Evolutionary conservation across 2,329 filamentous ascomycete genomes (phyloP).

Genomic region (Penicillium sumatraense): DNA sequence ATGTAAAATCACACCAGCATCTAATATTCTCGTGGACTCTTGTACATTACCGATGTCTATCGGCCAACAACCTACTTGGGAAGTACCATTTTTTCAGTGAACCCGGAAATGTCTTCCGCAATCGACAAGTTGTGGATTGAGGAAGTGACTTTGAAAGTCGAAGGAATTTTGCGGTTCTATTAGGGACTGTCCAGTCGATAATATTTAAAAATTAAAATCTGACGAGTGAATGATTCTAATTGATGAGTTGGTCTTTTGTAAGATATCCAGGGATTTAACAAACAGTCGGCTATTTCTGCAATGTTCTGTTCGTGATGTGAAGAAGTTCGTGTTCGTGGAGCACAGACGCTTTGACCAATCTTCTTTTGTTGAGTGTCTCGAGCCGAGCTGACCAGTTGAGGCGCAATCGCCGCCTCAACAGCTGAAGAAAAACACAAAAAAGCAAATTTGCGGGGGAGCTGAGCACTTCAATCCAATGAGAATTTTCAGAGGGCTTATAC

Average conservation of each 20-base stretch:
- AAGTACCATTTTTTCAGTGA: no score
- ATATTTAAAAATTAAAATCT: no score
- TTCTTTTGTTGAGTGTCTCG: background rate
- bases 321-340: background rate
- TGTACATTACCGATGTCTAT: no score
- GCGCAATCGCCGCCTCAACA: background rate
- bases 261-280: no score
- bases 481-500: background rate
- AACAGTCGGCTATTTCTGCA: slow-evolving; percentile 1
- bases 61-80: no score
- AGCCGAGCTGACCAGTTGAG: background rate
- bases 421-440: slow-evolving; percentile 1
- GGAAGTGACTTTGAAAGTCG: no score
- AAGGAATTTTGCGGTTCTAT: background rate
- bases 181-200: no score
- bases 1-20: no score
- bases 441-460: background rate
- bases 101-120: background rate
- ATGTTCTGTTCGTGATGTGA: background rate
- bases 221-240: background rate
- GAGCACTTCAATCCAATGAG: background rate
- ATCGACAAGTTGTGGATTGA: no score
- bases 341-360: background rate
- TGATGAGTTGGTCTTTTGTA: background rate
- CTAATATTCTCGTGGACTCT: no score